Evolutionary conservation across 352 stramenopile genomes (phyloP), one percentile per base, ranked within the genome.

Genomic region (Phytophthora cactorum): DNA sequence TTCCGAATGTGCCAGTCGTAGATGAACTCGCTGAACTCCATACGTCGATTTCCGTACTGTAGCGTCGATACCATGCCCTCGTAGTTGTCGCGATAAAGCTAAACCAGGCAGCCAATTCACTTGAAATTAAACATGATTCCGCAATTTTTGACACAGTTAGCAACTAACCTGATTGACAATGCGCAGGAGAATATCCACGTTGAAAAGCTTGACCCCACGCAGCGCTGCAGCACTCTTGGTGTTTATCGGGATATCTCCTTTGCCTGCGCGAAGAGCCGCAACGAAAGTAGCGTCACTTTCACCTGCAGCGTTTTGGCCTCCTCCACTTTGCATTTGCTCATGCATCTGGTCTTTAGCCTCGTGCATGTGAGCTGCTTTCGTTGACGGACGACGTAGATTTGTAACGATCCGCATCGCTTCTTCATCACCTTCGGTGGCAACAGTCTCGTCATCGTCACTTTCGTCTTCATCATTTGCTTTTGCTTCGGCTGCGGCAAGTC

Each of bases 1-100:
- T 93, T 93, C 51, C 86, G 84, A 36, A 92, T 88, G 45, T 93
- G 85, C 86, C 86, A 92, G 63, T 93, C 86, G 65, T 92, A 92
- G 51, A 94, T 79, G 56, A 92, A 94, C 65, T 94, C 84, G 56
- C 84, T 91, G 59, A 92, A 93, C 43, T 87, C 81, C 75, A 91
- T 94, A 28, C 84, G 82, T 3, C 83, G 77, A 61, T 68, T 83
- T 32, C 83, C 85, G 58, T 94, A 91, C 63, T 94, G 84, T n/a
- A 89, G 71, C 45, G 77, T 82, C 29, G 79, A 63, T 9, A 88
- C 59, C 67, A 86, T 86, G 22, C 74, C 68, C 66, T 92, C 84
- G 61, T 89, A 91, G 61, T 83, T 79, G 45, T 94, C 86, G 9
- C 82, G 84, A 64, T 92, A 94, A 32, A 93, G 78, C 76, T 90